Conservation (phyloP, 352 stramenopile species). For the Phytophthora lateralis region DNA sequence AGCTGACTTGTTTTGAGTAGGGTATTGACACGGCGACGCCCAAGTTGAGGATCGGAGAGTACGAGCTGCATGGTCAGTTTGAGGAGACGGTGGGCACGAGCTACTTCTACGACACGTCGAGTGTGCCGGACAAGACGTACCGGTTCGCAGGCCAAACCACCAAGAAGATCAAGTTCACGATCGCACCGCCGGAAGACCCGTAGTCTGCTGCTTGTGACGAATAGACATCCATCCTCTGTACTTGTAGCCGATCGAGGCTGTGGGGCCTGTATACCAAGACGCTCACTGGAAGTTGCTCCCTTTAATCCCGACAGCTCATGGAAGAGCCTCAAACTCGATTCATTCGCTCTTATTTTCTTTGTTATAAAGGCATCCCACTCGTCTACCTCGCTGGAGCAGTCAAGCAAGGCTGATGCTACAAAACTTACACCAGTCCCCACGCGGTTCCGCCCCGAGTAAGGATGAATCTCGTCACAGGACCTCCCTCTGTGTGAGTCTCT, state of each 20-base stretch:
- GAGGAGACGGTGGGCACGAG: conserved; percentile 82
- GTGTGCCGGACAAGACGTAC: conserved; percentile 49
- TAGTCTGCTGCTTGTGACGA: conserved; percentile 7
- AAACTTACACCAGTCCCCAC: conserved; percentile 9
- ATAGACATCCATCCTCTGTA: conserved; percentile 15
- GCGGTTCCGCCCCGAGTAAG: not conserved
- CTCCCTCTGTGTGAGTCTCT: conserved; percentile 11
- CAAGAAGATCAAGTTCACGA: conserved; percentile 85
- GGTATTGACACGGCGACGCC: conserved; percentile 73
- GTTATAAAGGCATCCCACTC: conserved; percentile 33
- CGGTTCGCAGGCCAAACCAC: conserved; percentile 69
- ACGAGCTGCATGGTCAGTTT: conserved; percentile 64
- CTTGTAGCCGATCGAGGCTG: not conserved
- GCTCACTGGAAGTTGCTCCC: not conserved
- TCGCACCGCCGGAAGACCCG: conserved; percentile 60
- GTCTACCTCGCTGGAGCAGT: conserved; percentile 9
- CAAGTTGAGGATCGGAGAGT: conserved; percentile 74
- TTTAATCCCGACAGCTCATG: not conserved
- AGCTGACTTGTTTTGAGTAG: conserved; percentile 25
- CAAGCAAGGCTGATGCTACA: conserved; percentile 9
- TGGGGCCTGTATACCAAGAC: not conserved
- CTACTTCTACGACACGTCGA: conserved; percentile 75
- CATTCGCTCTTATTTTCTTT: conserved; percentile 42
- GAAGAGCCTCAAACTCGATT: conserved; percentile 30
- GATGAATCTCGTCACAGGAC: conserved; percentile 1